A percentile compares a stretch with the other conserved stretches of the same genome.
Evolutionary conservation across 306 rosid genomes (phyloP).

Genomic region (Castanea mollissima): DNA sequence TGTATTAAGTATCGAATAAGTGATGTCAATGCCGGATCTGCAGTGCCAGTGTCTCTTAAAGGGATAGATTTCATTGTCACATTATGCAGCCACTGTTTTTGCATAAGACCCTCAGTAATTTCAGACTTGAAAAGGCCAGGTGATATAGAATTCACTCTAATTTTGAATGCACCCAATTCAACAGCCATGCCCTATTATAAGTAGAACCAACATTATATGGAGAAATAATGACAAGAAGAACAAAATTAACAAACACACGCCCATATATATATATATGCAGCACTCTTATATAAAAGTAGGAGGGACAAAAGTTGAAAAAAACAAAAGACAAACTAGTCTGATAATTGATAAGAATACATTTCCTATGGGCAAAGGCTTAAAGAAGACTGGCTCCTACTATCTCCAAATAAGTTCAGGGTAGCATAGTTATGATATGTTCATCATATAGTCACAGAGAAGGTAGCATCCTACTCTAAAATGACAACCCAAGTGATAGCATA

Average conservation of each 20-base stretch:
- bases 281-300: too few species aligned
- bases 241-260: too few species aligned
- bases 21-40: conserved; percentile 78
- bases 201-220: not conserved
- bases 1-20: conserved; percentile 65
- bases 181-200: conserved; percentile 68
- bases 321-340: not conserved
- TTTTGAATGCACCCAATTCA: conserved; percentile 67
- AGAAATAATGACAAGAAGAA: too few species aligned
- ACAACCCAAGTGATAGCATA: not conserved
- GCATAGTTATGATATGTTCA: not conserved
- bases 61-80: conserved; percentile 61
- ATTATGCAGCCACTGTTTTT: conserved; percentile 62
- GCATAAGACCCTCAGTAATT: conserved; percentile 57
- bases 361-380: not conserved
- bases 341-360: not conserved
- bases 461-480: not conserved
- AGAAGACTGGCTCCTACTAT: not conserved
- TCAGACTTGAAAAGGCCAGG: conserved; percentile 84
- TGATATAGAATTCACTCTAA: conserved; percentile 75
- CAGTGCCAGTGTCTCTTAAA: conserved; percentile 45
- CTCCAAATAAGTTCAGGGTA: not conserved
- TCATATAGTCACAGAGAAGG: not conserved
- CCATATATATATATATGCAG: too few species aligned
- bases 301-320: too few species aligned